A percentile compares a stretch with the other conserved stretches of the same genome.
Evolutionary conservation across 495 filamentous ascomycete genomes (phyloP).

Genomic region (Neurospora sp.): DNA sequence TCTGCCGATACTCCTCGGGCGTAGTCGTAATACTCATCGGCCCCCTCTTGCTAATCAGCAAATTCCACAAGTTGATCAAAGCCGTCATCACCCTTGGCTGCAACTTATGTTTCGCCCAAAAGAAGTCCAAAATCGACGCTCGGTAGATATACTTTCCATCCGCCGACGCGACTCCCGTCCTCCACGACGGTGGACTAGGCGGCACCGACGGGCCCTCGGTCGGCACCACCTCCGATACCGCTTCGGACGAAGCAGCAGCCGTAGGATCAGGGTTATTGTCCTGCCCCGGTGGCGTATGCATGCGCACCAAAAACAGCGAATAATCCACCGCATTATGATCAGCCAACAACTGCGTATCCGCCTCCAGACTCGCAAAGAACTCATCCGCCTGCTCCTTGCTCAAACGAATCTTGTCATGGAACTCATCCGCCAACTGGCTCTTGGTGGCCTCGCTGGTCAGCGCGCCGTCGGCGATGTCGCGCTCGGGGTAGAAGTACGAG

Average conservation of each 20-base stretch:
- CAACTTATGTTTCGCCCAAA: conserved; percentile 60
- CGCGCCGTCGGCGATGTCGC: conserved; percentile 50
- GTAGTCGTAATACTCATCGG: conserved; percentile 65
- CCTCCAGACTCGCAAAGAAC: conserved; percentile 38
- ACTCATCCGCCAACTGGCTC: conserved; percentile 49
- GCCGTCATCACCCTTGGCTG: conserved; percentile 52
- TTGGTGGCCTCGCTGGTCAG: conserved; percentile 50
- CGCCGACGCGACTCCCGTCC: conserved; percentile 44
- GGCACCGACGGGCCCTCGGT: conserved; percentile 20
- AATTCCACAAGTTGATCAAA: conserved; percentile 50
- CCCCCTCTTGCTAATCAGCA: conserved; percentile 41
- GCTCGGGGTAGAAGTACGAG: conserved; percentile 62
- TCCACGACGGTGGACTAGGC: conserved; percentile 37
- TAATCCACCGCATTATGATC: conserved; percentile 58
- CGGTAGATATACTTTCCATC: conserved; percentile 57
- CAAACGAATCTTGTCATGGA: conserved; percentile 53
- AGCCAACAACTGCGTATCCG: conserved; percentile 50
- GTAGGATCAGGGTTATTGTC: background rate
- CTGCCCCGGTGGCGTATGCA: conserved; percentile 17
- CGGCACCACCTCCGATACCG: conserved; percentile 9
- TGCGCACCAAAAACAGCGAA: conserved; percentile 55
- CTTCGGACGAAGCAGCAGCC: conserved; percentile 13
- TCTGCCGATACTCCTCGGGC: conserved; percentile 51
- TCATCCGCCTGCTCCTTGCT: conserved; percentile 36
- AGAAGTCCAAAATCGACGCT: conserved; percentile 55